Base-by-base conservation (phyloP, 2,329 filamentous ascomycete genomes). In the Penicillium sp. region DNA sequence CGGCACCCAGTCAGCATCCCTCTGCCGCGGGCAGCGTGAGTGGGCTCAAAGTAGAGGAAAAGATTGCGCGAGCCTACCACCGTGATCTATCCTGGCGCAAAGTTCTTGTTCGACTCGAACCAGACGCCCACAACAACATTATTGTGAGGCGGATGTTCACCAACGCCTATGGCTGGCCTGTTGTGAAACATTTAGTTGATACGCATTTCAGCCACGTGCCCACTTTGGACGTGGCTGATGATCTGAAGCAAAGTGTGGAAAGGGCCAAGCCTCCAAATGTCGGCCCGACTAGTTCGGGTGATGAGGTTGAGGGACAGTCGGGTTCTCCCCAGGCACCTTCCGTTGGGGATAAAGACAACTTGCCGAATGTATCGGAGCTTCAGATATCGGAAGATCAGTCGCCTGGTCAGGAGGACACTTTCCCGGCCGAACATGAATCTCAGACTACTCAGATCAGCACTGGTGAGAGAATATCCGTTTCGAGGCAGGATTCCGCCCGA, bases 41-140 rank as follows among this genome's bases (percentile, higher is more conserved):
- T 44, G 72, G 71, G 55, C 91, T 97, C 83, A 89, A 88, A 55
- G 90, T 97, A 0, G 93, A 99, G 69, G 93, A 99, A 69, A 97
- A 96, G 72, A 99, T 99, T 58, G 93, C 93, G 1, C 82, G 93
- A 39, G 93, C 90, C 12, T 99, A 99, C 72, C 93, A 99, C 68
- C 83, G 84, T 11, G 89, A 89, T 55, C 73, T 99, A 16, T 88
- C 89, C 1, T 99, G 93, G 93, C 87, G 93, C 38, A 99, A 99
- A 67, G 93, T 99, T 1, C 81, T 99, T 3, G 93, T 99, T 12
- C 87, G 93, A 46, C 78, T 99, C 2, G 92, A 99, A 66, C 93
- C 93, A 0, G 93, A 99, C 70, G 93, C 93, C 0, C 93, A 99
- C 74, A 99, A 99, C 72, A 99, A 99, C 69, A 95, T 99, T 58